Evolutionary conservation across 139 green algal genomes (phyloP).

Genomic region (Tetradesmus lagerheimii): DNA sequence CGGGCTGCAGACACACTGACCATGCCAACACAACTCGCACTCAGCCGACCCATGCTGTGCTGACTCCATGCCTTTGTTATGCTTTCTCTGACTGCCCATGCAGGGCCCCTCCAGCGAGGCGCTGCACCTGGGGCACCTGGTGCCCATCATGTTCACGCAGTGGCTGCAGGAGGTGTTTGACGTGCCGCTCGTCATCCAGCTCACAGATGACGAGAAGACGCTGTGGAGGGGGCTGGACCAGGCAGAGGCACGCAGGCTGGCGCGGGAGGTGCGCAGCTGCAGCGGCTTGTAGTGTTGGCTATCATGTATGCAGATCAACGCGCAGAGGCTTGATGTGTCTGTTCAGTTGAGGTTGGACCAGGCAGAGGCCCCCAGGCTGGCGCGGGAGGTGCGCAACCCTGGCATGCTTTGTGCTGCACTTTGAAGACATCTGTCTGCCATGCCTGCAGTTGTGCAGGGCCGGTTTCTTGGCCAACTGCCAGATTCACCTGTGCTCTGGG

Average conservation of each 20-base stretch:
- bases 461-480: too few relatives aligned
- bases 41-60: neutral
- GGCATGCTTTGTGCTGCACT: too few relatives aligned
- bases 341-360: too few relatives aligned
- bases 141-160: constrained; percentile 98
- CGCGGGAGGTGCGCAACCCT: too few relatives aligned
- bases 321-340: too few relatives aligned
- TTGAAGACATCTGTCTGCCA: too few relatives aligned
- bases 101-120: constrained; percentile 96
- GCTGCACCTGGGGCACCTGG: constrained; percentile 97
- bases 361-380: too few relatives aligned
- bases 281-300: too few relatives aligned
- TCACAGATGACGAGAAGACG: constrained; percentile 98
- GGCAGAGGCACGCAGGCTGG: constrained; percentile 84
- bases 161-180: constrained; percentile 92
- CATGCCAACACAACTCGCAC: neutral
- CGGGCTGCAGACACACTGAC: neutral
- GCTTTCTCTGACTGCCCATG: neutral
- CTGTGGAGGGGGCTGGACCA: constrained; percentile 89
- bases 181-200: constrained; percentile 97
- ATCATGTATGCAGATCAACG: too few relatives aligned
- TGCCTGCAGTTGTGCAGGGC: too few relatives aligned
- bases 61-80: neutral
- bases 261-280: constrained; percentile 71
- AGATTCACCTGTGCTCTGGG: too few relatives aligned